Evolutionary conservation across 177 flowering plant genomes (phyloP).

Genomic region (Vitis hybrid): DNA sequence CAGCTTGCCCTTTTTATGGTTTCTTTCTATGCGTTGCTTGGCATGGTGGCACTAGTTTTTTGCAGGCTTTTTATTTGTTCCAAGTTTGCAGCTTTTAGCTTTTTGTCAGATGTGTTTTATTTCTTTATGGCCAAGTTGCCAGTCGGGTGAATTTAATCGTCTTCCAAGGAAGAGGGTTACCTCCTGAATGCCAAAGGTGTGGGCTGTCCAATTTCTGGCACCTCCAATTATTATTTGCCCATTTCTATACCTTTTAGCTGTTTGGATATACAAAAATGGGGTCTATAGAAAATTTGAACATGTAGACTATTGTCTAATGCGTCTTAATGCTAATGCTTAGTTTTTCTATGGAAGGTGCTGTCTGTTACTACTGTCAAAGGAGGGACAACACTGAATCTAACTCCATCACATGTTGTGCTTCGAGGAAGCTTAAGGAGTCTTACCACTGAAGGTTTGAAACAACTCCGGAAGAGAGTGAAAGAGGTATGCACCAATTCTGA

Average conservation of each 20-base stretch:
- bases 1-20: background rate
- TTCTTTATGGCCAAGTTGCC: no score
- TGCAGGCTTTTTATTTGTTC: background rate
- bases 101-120: no score
- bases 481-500: conserved; percentile 47
- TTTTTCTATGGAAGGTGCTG: conserved; percentile 48
- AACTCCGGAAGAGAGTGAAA: conserved; percentile 52
- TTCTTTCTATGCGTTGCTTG: background rate
- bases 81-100: no score
- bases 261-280: background rate
- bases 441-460: conserved; percentile 61
- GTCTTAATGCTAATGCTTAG: background rate
- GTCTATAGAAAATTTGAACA: background rate
- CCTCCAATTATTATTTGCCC: background rate
- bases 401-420: conserved; percentile 55
- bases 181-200: no score
- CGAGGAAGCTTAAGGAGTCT: conserved; percentile 90
- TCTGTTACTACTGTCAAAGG: conserved; percentile 71
- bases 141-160: no score
- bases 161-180: no score
- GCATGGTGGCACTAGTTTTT: background rate
- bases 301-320: background rate
- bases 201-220: no score
- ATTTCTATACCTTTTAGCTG: background rate
- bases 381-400: conserved; percentile 49